Conservation (phyloP, 1,139 yeast species). For the Debaryomyces subglobosus region DNA sequence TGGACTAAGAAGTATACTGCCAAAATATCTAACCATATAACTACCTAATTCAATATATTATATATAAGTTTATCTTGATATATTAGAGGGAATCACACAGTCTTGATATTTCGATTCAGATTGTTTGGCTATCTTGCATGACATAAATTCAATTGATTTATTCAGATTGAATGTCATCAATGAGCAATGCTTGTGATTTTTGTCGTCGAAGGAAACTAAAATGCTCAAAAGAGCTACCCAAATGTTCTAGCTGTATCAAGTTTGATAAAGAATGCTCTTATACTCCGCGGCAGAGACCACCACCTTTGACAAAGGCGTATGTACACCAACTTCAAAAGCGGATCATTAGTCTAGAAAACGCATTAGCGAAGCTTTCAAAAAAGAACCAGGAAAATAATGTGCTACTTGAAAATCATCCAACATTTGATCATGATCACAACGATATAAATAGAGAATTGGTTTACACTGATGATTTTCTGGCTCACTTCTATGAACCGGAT, state of each 20-base stretch:
- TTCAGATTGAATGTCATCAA: not conserved
- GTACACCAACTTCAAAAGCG: slow-evolving; percentile 29
- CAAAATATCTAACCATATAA: too few relatives aligned
- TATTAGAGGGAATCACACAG: too few relatives aligned
- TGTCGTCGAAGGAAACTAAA: slow-evolving; percentile 31
- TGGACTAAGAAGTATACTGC: too few relatives aligned
- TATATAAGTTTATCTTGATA: too few relatives aligned
- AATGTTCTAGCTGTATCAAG: slow-evolving; percentile 30
- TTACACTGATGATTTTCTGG: too few relatives aligned
- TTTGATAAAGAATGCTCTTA: slow-evolving; percentile 31
- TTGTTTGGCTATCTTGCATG: not conserved
- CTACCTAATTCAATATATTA: too few relatives aligned
- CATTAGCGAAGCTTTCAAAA: slow-evolving; percentile 11
- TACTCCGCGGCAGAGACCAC: slow-evolving; percentile 27
- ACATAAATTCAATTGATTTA: not conserved
- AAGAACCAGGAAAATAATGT: not conserved
- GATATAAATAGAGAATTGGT: slow-evolving; percentile 14
- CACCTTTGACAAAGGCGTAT: slow-evolving; percentile 32
- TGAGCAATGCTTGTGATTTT: slow-evolving; percentile 28
- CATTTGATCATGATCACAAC: slow-evolving; percentile 16
- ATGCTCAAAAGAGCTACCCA: slow-evolving; percentile 29
- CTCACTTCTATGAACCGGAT: slow-evolving; percentile 10
- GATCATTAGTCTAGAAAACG: slow-evolving; percentile 21
- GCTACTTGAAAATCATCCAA: not conserved
- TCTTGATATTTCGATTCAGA: not conserved